Base-by-base conservation (phyloP, 306 rosid genomes). In the Quercus parvula region DNA sequence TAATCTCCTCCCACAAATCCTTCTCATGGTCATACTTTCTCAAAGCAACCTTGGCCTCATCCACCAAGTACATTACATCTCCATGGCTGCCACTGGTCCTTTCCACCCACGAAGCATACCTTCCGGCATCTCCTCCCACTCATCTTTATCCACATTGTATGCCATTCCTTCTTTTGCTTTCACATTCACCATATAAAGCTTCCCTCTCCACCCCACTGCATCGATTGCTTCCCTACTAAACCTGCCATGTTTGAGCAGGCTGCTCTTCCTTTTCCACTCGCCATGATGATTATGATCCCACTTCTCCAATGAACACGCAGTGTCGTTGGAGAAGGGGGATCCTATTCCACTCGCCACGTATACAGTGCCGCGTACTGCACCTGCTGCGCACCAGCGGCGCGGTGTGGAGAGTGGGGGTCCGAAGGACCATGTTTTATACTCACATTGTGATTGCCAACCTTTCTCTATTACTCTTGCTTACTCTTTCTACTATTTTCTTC, bases 61-160 rank as follows among this genome's bases (percentile, higher is more conserved):
- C 95, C 62, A 94, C 91, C 5, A 82, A 92, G 54, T 84, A 94
- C 94, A 94, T 82, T 17, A 76, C 90, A 0, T 87, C 85, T 69
- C 94, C 97, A 94, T 85, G 41, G 99, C 94, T 3, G 94, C 97
- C 72, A 88, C 99, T 13, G 99, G 99, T 2, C 99, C 97, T 15
- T 86, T 85, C 94, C 97, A 94, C 2, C 97, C 97, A 1, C 27
- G 77, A 5, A 90, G 38, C 99, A 94, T 92, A 11, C 99, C 99
- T 51, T 83, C 80, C 74, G 91, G 90, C 97, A 94, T 92, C 72
- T 80, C 94, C 75, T 72, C 73, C 99, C 97, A 92, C 55, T 0
- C 30, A 33, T 88, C 95, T 55, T 66, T 76, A 14, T 72, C 86
- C 31, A 84, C 85, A 67, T 94, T 91, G 70, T 91, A 94, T 10